These are phyloP conservation scores for Cinchona pubescens DNA, from an alignment of 257 asterid species.

Conservation along the genomic window DNA sequence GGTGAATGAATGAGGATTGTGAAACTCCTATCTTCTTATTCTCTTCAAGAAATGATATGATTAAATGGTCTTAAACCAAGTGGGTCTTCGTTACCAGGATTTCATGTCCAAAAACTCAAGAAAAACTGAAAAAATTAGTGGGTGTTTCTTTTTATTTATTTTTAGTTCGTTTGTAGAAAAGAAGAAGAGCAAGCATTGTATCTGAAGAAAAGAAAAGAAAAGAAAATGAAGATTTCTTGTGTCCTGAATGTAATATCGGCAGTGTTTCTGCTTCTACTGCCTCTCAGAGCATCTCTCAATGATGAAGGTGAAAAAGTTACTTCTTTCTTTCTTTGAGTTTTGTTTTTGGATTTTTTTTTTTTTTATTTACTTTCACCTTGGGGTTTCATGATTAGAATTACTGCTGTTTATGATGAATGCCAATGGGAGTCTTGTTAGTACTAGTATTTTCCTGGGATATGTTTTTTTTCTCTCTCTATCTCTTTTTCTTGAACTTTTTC, in stretches of 20 bases:
- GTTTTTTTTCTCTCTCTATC: not conserved
- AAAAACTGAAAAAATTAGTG: no score
- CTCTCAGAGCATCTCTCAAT: slow-evolving; percentile 42
- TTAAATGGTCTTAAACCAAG: no score
- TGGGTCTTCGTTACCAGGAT: no score
- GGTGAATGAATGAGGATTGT: no score
- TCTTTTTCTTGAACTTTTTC: not conserved
- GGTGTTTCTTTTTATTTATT: no score
- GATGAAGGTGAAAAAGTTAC: slow-evolving; percentile 41
- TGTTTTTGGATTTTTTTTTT: not conserved
- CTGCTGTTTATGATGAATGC: not conserved
- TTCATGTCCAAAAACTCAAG: no score
- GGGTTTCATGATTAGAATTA: not conserved
- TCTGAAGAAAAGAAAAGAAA: slow-evolving; percentile 13
- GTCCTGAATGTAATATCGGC: slow-evolving; percentile 11
- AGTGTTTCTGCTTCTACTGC: slow-evolving; percentile 24
- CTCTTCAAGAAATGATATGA: no score
- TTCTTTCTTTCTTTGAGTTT: not conserved
- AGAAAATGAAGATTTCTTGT: slow-evolving; percentile 12
- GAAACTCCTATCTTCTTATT: no score
- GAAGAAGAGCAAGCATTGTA: no score
- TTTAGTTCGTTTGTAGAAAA: no score
- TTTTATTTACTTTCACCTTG: no score
- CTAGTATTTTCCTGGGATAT: not conserved
- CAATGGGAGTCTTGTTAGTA: no score